Evolutionary conservation across 2,329 filamentous ascomycete species (phyloP).

Genomic region (Chaetomium sp.): DNA sequence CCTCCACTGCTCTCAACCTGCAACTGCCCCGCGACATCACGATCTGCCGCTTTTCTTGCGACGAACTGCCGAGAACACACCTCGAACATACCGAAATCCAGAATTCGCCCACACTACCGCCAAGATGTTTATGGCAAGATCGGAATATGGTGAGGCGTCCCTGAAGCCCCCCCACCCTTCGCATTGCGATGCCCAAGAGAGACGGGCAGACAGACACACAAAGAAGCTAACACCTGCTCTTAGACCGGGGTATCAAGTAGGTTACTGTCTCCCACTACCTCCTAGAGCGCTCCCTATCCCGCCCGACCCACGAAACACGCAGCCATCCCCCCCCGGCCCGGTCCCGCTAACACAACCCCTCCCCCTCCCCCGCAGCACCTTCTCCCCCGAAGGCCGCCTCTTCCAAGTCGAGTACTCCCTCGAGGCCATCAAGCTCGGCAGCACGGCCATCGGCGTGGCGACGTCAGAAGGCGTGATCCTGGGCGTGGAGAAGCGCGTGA

Average conservation of each 20-base stretch:
- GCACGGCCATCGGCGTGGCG: conserved; percentile 95
- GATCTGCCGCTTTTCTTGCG: conserved; percentile 4
- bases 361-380: conserved; percentile 66
- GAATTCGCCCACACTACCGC: conserved; percentile 43
- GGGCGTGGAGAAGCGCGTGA: conserved; percentile 98
- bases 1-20: conserved; percentile 18
- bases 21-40: conserved; percentile 20
- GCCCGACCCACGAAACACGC: background rate
- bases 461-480: conserved; percentile 94
- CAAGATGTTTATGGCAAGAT: conserved; percentile 99
- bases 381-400: conserved; percentile 98
- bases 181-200: conserved; percentile 14
- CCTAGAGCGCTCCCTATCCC: conserved; percentile 29
- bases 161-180: conserved; percentile 24
- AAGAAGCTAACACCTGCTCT: conserved; percentile 41
- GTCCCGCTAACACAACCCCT: conserved; percentile 7
- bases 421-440: conserved; percentile 99
- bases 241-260: conserved; percentile 98
- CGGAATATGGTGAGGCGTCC: conserved; percentile 89
- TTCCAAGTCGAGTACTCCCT: conserved; percentile 99
- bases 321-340: background rate
- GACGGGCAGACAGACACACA: conserved; percentile 11
- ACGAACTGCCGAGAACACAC: background rate
- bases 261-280: conserved; percentile 39
- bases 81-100: conserved; percentile 13